Evolutionary conservation across 2,329 filamentous ascomycete genomes (phyloP), one percentile per base, ranked within the genome.

Genomic region (Penicillium expansum): DNA sequence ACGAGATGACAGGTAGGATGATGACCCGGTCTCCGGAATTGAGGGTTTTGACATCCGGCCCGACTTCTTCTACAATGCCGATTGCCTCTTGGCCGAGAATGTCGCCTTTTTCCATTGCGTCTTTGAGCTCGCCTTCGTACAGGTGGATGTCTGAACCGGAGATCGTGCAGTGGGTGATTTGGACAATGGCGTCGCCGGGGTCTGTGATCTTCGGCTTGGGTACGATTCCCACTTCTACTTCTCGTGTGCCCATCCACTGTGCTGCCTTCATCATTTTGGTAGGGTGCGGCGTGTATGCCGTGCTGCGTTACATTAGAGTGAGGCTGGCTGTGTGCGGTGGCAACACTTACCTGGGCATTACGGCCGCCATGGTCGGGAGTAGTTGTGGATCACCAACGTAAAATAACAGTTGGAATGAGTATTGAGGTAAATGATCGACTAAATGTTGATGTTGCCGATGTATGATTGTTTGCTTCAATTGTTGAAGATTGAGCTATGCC

Each of bases 121-220:
- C 56, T 48, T 71, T 67, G 24, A 71, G 54, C 27, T 70, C 67
- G 32, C 70, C 70, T 16, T 60, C 63, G 49, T 71, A 71, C 38
- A 73, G 64, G 47, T 73, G 69, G 4, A 73, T 60, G 48, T 74
- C 70, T 0, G 70, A 69, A 29, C 71, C 68, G 49, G 68, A 71
- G 51, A 74, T 73, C 13, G 66, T 67, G 48, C 64, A 68, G 54
- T 73, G 70, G 0, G 71, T 73, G 41, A 74, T 62, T 45, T 64
- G 65, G 9, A 74, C 65, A 29, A 74, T 72, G 48, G 68, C 71
- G 56, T 74, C 71, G 54, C 61, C 60, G 3, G 66, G 64, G 13
- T 68, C 70, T 8, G 70, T 73, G 54, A 73, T 62, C 45, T 55
- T 67, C 4, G 71, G 71, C 52, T 69, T 74, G 61, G 68, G 73